Evolutionary conservation across 2,329 filamentous ascomycete species (phyloP), one percentile per base, ranked within the genome.

Genomic region (Cordyceps tenuipes): DNA sequence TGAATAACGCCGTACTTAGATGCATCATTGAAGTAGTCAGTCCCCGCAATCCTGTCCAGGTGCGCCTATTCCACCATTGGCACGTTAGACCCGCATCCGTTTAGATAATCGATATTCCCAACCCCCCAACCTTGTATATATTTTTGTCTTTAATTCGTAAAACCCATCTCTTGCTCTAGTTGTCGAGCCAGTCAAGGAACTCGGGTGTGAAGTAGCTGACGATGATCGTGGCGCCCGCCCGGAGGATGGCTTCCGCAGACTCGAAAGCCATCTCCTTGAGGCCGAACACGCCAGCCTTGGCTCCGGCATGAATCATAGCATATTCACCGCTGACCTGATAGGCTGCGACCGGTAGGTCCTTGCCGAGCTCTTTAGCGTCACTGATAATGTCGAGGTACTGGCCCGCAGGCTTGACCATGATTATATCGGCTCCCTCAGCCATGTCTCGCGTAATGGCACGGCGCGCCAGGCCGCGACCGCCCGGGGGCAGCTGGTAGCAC

Each of bases 241-340:
- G 83, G 62, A 99, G 76, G 64, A 99, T 97, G 26, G 92, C 91
- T 74, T 97, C 90, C 0, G 91, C 95, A 62, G 90, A 88, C 78
- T 99, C 94, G 67, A 96, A 92, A 0, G 91, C 94, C 90, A 97
- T 97, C 4, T 87, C 79, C 77, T 93, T 94, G 70, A 97, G 78
- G 71, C 97, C 93, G 70, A 97, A 99, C 3, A 99, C 94, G 5
- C 94, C 94, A 1, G 94, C 93, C 73, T 96, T 96, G 53, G 94
- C 94, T 21, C 84, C 94, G 0, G 94, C 94, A 70, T 97, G 91
- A 57, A 99, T 94, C 94, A 97, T 97, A 64, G 94, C 92, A 71
- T 88, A 99, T 77, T 99, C 94, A 66, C 94, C 94, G 68, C 89
- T 94, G 62, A 99, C 94, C 73, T 99, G 94, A 73, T 99, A 99